Evolutionary conservation across 495 filamentous ascomycete species (phyloP), one percentile per base, ranked within the genome.

Genomic region (Extremus antarcticus): DNA sequence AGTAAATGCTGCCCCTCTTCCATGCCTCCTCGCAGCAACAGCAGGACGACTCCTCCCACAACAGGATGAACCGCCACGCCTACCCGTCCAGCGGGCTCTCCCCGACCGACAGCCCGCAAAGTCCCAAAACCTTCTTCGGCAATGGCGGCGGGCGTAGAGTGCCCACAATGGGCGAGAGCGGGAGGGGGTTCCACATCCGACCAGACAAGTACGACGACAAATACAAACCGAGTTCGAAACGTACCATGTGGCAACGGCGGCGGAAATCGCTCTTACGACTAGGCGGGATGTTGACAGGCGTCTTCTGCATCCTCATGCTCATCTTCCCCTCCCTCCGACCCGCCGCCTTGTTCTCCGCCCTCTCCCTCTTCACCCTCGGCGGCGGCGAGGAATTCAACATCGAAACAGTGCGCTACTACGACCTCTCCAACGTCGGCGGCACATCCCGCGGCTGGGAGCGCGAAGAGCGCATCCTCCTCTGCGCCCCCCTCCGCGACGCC

Each of bases 351-450:
- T 62, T 82, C 39, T 73, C 78, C 3, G 68, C 70, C n/a, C 53
- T 82, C 11, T 84, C 89, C 0, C 71, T 95, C 17, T 84, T 87
- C 39, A 73, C 92, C 25, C 68, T 94, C 11, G 79, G 83, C 29
- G 32, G 11, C 39, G 69, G 71, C 24, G 83, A 85, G 40, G 84
- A 92, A 60, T 78, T 87, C 54, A 79, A 90, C 52, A 78, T 97
- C 50, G 86, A 95, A 65, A 97, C 94, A 1, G 87, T 97, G 45
- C 87, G 90, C 47, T 95, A 97, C 68, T 97, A 97, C 74, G 94
- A 99, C 69, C 78, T 99, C 43, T 83, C 83, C 47, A 85, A 92
- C 65, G 85, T 91, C 13, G 86, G 94, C 62, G 92, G 92, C 20
- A 87, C 87, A 4, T 85, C 85, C 47, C 82, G 84, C 60, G 92